A percentile compares a stretch with the other conserved stretches of the same genome.
These are phyloP conservation scores for Abrus pulchellus DNA, from an alignment of 306 rosid genomes.

Conservation along the genomic window DNA sequence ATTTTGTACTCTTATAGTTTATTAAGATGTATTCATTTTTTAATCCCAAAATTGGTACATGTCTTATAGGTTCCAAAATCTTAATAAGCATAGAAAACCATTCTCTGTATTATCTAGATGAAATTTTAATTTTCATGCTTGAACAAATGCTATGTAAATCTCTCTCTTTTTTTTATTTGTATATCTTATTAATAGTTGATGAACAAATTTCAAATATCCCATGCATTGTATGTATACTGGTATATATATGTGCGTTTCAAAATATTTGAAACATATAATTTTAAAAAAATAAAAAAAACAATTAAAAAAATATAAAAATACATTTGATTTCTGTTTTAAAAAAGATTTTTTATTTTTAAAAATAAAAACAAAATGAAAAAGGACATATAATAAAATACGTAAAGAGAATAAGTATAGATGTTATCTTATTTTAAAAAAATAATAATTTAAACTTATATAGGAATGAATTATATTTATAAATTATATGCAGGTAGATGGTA, in stretches of 20 bases:
- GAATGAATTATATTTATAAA: neutral
- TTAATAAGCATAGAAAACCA: neutral
- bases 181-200: neutral
- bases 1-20: slow-evolving; percentile 1
- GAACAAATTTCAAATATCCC: neutral
- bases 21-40: neutral
- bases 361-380: no score
- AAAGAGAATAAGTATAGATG: no score
- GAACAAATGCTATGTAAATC: neutral
- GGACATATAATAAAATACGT: no score
- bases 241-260: no score
- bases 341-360: no score
- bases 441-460: no score
- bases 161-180: neutral
- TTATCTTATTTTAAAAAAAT: no score
- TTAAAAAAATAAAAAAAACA: no score
- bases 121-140: slow-evolving; percentile 9
- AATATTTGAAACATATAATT: no score
- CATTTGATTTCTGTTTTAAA: no score
- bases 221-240: neutral
- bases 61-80: slow-evolving; percentile 6
- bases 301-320: no score
- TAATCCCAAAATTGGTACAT: neutral
- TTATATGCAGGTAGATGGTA: neutral
- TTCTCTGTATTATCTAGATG: neutral